Percentiles rank a stretch among this genome's conserved stretches.
These are phyloP conservation scores for Microbotryum saponariae DNA, from an alignment of 1,284 basidiomycete species.

Conservation along the genomic window DNA sequence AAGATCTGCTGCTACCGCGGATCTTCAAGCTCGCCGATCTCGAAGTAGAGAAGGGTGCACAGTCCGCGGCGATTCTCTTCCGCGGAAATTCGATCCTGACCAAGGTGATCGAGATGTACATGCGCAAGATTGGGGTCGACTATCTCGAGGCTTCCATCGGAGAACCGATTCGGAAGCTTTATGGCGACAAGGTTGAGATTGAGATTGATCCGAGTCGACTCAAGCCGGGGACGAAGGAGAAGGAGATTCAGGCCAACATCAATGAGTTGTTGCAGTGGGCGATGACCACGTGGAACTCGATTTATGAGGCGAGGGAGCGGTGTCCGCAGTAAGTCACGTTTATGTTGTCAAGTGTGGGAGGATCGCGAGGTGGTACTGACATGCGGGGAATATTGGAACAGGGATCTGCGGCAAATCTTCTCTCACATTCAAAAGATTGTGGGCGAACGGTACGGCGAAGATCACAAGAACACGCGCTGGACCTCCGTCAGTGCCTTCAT, in stretches of 20 bases:
- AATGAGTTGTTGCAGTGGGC: conserved; percentile 55
- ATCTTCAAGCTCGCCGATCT: conserved; percentile 29
- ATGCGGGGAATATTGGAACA: conserved; percentile 36
- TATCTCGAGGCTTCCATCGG: conserved; percentile 73
- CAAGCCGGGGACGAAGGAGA: conserved; percentile 47
- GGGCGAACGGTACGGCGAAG: conserved; percentile 51
- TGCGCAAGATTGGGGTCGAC: conserved; percentile 62
- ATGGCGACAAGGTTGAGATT: conserved; percentile 60
- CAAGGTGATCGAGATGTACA: conserved; percentile 67
- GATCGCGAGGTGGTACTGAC: neutral
- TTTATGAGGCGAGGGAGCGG: conserved; percentile 59
- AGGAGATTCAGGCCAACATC: conserved; percentile 46
- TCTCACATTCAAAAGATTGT: conserved; percentile 62
- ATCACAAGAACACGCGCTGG: conserved; percentile 49
- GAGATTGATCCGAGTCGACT: conserved; percentile 59
- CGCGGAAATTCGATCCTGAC: conserved; percentile 72
- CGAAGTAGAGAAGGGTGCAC: conserved; percentile 24
- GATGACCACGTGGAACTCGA: conserved; percentile 64
- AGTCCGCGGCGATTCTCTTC: conserved; percentile 54
- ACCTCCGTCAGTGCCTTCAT: conserved; percentile 77
- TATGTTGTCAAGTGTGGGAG: neutral
- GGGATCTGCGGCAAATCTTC: conserved; percentile 67
- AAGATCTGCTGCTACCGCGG: conserved; percentile 25
- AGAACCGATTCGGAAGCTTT: conserved; percentile 56
- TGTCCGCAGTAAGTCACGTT: conserved; percentile 59